A percentile compares a stretch with the other conserved stretches of the same genome.
Evolutionary conservation across 2,329 filamentous ascomycete species (phyloP).

Genomic region (Plectosphaerella cucumerina): DNA sequence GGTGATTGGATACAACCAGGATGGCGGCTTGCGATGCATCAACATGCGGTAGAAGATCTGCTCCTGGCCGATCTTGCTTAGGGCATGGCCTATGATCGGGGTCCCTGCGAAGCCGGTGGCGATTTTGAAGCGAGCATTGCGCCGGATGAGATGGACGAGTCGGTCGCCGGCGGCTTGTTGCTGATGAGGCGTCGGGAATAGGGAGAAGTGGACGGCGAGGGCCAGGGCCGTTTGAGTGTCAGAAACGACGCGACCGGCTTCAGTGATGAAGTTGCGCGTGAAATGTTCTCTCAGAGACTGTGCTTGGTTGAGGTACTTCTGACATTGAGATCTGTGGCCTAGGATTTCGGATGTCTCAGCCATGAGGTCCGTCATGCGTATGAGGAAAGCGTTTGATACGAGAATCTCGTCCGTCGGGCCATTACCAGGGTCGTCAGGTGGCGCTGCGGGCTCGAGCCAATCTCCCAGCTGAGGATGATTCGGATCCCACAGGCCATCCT

Average conservation of each 20-base stretch:
- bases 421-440: constrained; percentile 5
- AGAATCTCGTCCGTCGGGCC: constrained; percentile 3
- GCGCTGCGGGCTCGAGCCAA: constrained; percentile 5
- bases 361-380: constrained; percentile 1
- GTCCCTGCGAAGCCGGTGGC: constrained; percentile 19
- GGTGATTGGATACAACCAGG: constrained; percentile 32
- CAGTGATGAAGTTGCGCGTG: constrained; percentile 2
- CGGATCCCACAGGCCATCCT: constrained; percentile 34
- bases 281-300: background rate
- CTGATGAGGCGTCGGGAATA: background rate
- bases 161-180: background rate
- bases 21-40: constrained; percentile 25
- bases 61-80: background rate
- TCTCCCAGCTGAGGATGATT: constrained; percentile 31
- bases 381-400: constrained; percentile 4
- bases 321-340: background rate
- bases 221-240: constrained; percentile 3
- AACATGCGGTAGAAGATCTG: constrained; percentile 31
- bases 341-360: background rate
- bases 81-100: constrained; percentile 13
- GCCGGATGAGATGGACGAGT: constrained; percentile 1
- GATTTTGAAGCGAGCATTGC: constrained; percentile 5
- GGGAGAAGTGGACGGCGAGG: constrained; percentile 5
- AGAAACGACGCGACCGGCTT: constrained; percentile 2
- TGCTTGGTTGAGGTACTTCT: too few species aligned